Evolutionary conservation across 192 early-diverging fungal species (phyloP).

Genomic region (Coemansia sp.): DNA sequence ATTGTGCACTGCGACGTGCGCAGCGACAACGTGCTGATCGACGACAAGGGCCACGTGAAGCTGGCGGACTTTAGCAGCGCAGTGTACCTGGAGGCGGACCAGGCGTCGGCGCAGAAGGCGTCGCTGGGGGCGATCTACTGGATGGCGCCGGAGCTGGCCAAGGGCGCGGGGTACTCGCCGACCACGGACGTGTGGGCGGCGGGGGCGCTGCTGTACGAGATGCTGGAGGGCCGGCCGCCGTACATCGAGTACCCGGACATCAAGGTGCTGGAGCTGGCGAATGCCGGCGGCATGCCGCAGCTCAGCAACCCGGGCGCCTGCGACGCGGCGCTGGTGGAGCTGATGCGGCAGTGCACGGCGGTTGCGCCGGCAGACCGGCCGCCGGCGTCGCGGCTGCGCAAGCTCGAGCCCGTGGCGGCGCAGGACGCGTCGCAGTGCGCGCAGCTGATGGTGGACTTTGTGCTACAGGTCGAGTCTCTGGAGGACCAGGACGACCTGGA

Average conservation of each 20-base stretch:
- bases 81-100: conserved; percentile 38
- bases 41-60: conserved; percentile 61
- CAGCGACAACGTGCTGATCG: conserved; percentile 54
- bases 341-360: conserved; percentile 37
- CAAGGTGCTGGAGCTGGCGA: conserved; percentile 50
- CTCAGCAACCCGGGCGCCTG: conserved; percentile 18
- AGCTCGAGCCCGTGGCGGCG: conserved; percentile 33
- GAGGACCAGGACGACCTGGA: conserved; percentile 34
- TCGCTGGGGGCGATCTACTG: conserved; percentile 52
- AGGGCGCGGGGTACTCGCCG: conserved; percentile 42
- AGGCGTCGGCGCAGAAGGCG: conserved; percentile 32
- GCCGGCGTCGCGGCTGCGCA: conserved; percentile 38
- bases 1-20: conserved; percentile 54
- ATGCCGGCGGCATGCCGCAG: conserved; percentile 41
- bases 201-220: conserved; percentile 47
- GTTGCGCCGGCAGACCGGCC: conserved; percentile 22
- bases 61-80: conserved; percentile 57
- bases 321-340: conserved; percentile 25
- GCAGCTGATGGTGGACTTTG: conserved; percentile 48
- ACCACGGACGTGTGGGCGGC: conserved; percentile 51
- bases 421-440: conserved; percentile 32
- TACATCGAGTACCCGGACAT: conserved; percentile 53
- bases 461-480: conserved; percentile 41
- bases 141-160: conserved; percentile 53
- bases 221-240: conserved; percentile 53